Base-by-base conservation (phyloP, 192 early-diverging fungal species). In the Dissophora ornata region DNA sequence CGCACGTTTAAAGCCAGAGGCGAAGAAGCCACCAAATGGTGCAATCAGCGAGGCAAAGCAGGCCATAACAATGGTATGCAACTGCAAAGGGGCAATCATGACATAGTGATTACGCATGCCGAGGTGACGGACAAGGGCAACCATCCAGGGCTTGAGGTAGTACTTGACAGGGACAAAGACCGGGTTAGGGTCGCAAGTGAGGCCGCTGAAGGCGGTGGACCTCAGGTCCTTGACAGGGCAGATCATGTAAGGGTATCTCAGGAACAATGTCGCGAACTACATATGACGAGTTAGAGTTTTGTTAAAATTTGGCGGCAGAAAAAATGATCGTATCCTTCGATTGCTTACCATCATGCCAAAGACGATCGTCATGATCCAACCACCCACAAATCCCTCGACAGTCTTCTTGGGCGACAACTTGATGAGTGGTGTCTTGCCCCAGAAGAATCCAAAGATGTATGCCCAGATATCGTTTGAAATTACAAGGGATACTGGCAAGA, bases 21-120 rank as follows among this genome's bases (percentile, higher is more conserved):
- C 97, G 85, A 98, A 98, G 86, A 97, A 98, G 13, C 97, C 97
- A 54, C 97, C 97, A 80, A 98, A 97, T 15, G 97, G 97, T 51
- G 96, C 96, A 71, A 98, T 97, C 63, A 95, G 69, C 22, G 94
- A 96, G 4, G 96, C 96, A 86, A 97, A 98, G 54, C 89, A 85
- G 0, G 96, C 90, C 83, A 98, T 89, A 25, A 92, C 83, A 26
- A 98, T 80, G 33, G 93, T 89, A 75, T 98, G 97, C 38, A 94
- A 86, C 78, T 97, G 94, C 59, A 98, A 74, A 25, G 94, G 94
- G 18, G 90, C 87, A 51, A 98, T 85, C 65, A 80, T 83, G 16
- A 97, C 85, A n/a, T 68, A 67, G 57, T 67, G 59, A 28, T 30
- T 46, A 57, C 71, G 58, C 33, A 71, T 44, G 24, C 71, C 77